These are phyloP conservation scores for Sutorius eximius DNA, from an alignment of 1,284 basidiomycete species.

Conservation along the genomic window DNA sequence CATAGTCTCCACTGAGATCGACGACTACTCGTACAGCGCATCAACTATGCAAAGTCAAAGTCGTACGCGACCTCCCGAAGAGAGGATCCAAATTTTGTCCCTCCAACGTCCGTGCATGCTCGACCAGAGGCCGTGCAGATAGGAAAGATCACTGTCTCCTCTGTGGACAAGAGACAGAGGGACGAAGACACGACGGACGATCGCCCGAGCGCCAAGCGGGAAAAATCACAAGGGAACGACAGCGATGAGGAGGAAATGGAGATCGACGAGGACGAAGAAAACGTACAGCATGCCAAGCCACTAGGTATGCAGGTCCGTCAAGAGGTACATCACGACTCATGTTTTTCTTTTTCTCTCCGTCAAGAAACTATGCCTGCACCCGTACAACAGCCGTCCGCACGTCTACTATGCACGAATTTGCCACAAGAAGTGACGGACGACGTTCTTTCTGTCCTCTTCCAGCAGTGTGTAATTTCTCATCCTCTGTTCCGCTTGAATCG, in stretches of 20 bases:
- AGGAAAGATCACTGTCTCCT: slow-evolving; percentile 34
- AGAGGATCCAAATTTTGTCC: slow-evolving; percentile 76
- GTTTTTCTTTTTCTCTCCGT: slow-evolving; percentile 35
- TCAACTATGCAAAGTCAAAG: slow-evolving; percentile 84
- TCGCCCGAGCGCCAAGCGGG: slow-evolving; percentile 63
- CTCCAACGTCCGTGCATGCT: slow-evolving; percentile 62
- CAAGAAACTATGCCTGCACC: slow-evolving; percentile 50
- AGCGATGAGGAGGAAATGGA: slow-evolving; percentile 83
- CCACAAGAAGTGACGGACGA: slow-evolving; percentile 81
- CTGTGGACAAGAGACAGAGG: slow-evolving; percentile 61
- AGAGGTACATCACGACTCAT: slow-evolving; percentile 17
- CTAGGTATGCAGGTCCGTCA: slow-evolving; percentile 43
- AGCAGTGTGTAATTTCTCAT: slow-evolving; percentile 61
- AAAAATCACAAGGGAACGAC: slow-evolving; percentile 63
- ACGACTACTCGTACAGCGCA: slow-evolving; percentile 52
- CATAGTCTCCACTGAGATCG: slow-evolving; percentile 9
- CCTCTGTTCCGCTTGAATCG: neutral
- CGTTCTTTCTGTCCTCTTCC: slow-evolving; percentile 79
- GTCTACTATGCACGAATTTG: slow-evolving; percentile 73
- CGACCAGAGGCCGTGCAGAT: slow-evolving; percentile 44
- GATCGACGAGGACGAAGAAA: slow-evolving; percentile 78
- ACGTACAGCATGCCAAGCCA: slow-evolving; percentile 37
- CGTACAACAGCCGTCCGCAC: slow-evolving; percentile 59
- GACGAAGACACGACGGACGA: slow-evolving; percentile 61
- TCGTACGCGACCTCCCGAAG: slow-evolving; percentile 76